Evolutionary conservation across 768 basidiomycete species (phyloP), one percentile per base, ranked within the genome.

Genomic region (Termitomyces sp.): DNA sequence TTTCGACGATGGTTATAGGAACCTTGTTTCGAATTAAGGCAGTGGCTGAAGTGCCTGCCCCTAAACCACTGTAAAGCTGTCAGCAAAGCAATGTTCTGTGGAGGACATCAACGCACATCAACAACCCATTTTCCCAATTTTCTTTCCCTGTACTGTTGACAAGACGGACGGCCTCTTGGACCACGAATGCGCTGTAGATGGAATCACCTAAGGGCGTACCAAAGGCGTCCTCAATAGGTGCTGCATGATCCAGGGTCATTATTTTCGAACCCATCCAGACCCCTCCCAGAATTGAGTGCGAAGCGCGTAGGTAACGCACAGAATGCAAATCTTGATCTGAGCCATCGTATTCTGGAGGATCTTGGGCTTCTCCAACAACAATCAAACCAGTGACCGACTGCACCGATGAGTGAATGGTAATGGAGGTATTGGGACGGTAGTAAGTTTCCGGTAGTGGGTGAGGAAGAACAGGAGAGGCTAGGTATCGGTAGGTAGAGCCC

Each of bases 101-200:
- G 6, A 34, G 22, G 46, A 48, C 13, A 2, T n/a, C 15, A 10
- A 68, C 85, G 61, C 69, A 92, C 93, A 92, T 92, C 55, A 90
- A 73, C 60, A 90, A 73, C 3, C 81, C 90, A 64, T 81, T 84
- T 58, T 84, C 74, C 63, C 68, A 71, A 45, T 64, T 60, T 46
- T 72, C 65, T 41, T 39, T 48, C 12, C 69, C 64, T 9, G 81
- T 77, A 48, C 77, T 82, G 58, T 85, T 77, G 13, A 88, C 81
- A 31, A 98, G 70, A 10, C 91, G 81, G 15, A 77, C 87, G 2
- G 88, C 90, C 67, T 98, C 96, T 69, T 98, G 95, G 18, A 97
- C 68, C 6, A 89, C 78, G 68, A 98, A 98, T 0, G 93, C 80
- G 22, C 77, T 79, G 68, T 96, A 96, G 48, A 95, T 86, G 1